Conservation (phyloP, 1,139 yeast genomes). For the Ashbya aceris region DNA sequence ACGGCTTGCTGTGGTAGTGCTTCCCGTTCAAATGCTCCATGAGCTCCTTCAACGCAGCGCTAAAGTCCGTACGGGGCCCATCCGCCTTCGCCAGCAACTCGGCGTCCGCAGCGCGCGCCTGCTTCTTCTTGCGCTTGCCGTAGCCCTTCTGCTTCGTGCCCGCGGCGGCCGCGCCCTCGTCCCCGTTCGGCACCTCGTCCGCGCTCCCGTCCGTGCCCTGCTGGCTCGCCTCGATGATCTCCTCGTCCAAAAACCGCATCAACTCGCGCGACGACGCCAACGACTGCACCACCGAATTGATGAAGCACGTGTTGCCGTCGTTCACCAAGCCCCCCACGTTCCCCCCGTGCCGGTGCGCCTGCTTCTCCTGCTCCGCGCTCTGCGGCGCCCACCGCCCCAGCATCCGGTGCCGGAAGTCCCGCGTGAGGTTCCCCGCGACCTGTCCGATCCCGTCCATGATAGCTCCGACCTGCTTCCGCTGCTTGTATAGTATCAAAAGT, state of each 20-base stretch:
- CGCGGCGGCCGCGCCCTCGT: conserved; percentile 5
- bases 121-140: conserved; percentile 17
- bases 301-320: conserved; percentile 89
- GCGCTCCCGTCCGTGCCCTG: conserved; percentile 15
- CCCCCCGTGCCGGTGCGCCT: conserved; percentile 43
- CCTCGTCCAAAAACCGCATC: conserved; percentile 43
- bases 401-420: conserved; percentile 9
- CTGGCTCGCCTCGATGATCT: conserved; percentile 10
- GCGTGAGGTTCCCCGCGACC: conserved; percentile 7
- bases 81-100: conserved; percentile 11
- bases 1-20: conserved; percentile 42
- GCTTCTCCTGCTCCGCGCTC: conserved; percentile 16
- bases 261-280: conserved; percentile 67
- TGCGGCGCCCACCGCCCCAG: conserved; percentile 21
- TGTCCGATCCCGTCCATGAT: conserved; percentile 6
- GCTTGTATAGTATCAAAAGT: conserved; percentile 7
- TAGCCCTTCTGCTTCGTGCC: conserved; percentile 10
- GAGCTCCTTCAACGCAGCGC: conserved; percentile 42
- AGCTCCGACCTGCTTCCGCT: conserved; percentile 4
- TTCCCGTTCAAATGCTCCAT: conserved; percentile 47
- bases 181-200: conserved; percentile 6
- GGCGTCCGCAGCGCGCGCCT: conserved; percentile 10
- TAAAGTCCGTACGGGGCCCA: conserved; percentile 36
- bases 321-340: conserved; percentile 76
- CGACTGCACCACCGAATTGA: conserved; percentile 82